phyloP scores from a whole-genome alignment of 2,329 filamentous ascomycete species.

The Fusarium sp. region DNA sequence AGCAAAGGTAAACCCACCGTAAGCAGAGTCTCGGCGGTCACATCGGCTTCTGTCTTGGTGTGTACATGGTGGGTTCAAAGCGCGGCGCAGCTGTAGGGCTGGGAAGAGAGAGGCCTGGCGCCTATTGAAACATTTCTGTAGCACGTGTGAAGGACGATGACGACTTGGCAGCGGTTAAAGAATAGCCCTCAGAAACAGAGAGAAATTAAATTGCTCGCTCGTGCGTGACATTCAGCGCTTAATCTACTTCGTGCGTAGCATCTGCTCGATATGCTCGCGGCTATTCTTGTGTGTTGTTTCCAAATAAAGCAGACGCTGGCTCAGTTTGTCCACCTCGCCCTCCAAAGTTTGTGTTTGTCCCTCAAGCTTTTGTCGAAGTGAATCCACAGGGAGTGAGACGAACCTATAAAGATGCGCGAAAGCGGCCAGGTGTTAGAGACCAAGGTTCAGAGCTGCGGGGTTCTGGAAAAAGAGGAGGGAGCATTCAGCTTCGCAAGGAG shows the following conservation, averaged over 20 bases:
- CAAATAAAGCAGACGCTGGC: constrained; percentile 91
- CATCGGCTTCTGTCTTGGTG: background rate
- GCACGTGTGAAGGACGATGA: background rate
- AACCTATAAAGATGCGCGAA: constrained; percentile 72
- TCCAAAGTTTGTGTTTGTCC: constrained; percentile 81
- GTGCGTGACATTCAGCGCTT: constrained; percentile 3
- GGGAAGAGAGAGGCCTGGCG: constrained; percentile 11
- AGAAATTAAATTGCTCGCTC: background rate
- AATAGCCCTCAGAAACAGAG: background rate
- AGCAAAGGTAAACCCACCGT: background rate
- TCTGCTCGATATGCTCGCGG: constrained; percentile 88
- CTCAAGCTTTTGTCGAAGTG: constrained; percentile 81
- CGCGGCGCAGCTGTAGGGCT: constrained; percentile 24
- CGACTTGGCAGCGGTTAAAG: background rate
- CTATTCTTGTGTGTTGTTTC: constrained; percentile 97
- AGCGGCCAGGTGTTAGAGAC: constrained; percentile 9
- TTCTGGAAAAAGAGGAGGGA: no score
- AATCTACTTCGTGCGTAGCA: constrained; percentile 69
- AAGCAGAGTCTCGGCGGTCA: constrained; percentile 9
- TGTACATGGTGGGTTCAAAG: background rate
- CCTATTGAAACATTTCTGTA: constrained; percentile 27
- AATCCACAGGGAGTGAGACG: constrained; percentile 78
- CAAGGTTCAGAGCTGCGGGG: background rate
- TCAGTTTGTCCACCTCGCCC: constrained; percentile 81
- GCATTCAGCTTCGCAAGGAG: no score